Conservation (phyloP, 306 rosid genomes). For the Cicer chorassanicum region DNA sequence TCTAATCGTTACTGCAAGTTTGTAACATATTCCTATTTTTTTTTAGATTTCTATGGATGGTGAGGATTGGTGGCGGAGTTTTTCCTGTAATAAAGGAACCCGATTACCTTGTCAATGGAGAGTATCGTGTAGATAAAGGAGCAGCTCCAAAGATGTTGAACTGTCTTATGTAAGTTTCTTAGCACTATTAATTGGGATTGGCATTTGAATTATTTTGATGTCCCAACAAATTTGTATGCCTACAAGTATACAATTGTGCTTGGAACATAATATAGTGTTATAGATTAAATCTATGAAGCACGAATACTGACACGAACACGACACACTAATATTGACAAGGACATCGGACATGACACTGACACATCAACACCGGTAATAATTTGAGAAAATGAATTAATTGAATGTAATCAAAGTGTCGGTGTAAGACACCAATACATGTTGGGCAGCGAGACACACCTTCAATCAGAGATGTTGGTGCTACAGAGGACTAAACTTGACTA, state of each 20-base stretch:
- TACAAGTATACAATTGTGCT: constrained; percentile 1
- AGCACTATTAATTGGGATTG: constrained; percentile 19
- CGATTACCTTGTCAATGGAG: constrained; percentile 96
- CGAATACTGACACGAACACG: too few relatives aligned
- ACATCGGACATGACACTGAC: too few relatives aligned
- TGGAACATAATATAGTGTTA: background rate
- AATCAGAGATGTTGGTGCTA: too few relatives aligned
- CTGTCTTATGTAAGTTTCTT: constrained; percentile 91
- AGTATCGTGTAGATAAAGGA: constrained; percentile 98
- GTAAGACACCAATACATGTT: too few relatives aligned
- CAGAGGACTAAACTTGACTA: background rate
- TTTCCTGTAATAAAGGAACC: constrained; percentile 98
- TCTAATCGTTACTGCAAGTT: background rate
- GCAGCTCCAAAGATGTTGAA: constrained; percentile 99
- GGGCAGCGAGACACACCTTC: too few relatives aligned
- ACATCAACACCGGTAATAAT: too few relatives aligned
- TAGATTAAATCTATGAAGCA: background rate
- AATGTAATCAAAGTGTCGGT: too few relatives aligned
- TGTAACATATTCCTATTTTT: constrained; percentile 24
- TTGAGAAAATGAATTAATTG: too few relatives aligned
- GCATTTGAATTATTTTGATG: constrained; percentile 25
- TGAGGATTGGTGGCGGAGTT: constrained; percentile 98
- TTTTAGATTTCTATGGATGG: constrained; percentile 97
- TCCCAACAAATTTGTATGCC: constrained; percentile 30
- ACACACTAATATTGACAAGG: too few relatives aligned